Conservation (phyloP, 2,329 filamentous ascomycete species). For the Exophiala lecanii-corni region DNA sequence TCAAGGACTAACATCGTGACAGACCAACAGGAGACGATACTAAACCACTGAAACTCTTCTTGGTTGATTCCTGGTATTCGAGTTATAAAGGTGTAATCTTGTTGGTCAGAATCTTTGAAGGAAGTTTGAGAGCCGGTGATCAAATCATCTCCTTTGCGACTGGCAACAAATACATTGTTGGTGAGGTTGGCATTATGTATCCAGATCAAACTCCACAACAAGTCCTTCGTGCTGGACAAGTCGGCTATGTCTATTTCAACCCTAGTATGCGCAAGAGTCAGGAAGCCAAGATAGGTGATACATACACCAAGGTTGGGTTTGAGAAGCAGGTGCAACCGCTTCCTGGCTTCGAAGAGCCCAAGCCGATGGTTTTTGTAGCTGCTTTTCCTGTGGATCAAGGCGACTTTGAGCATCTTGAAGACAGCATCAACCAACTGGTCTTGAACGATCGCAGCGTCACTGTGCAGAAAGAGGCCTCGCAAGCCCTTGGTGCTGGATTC, state of each 20-base stretch:
- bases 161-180: constrained; percentile 82
- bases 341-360: constrained; percentile 92
- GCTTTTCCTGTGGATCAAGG: constrained; percentile 90
- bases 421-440: constrained; percentile 89
- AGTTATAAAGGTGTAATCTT: constrained; percentile 91
- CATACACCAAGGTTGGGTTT: constrained; percentile 75
- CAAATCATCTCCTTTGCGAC: constrained; percentile 85
- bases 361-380: constrained; percentile 98
- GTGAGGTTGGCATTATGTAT: constrained; percentile 96
- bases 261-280: constrained; percentile 96
- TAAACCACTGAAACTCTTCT: constrained; percentile 73
- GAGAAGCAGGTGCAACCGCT: constrained; percentile 74
- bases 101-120: constrained; percentile 87
- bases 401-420: constrained; percentile 80
- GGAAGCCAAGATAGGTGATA: constrained; percentile 94
- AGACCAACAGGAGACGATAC: constrained; percentile 66
- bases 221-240: constrained; percentile 79
- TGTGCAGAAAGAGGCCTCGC: constrained; percentile 87
- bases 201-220: constrained; percentile 79
- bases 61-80: constrained; percentile 98
- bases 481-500: constrained; percentile 91
- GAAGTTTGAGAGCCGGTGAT: constrained; percentile 75
- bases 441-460: constrained; percentile 95
- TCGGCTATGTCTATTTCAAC: constrained; percentile 96
- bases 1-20: constrained; percentile 5